Evolutionary conservation across 2,329 filamentous ascomycete species (phyloP), one percentile per base, ranked within the genome.

Genomic region (Tolypocladium cylindrosporum): DNA sequence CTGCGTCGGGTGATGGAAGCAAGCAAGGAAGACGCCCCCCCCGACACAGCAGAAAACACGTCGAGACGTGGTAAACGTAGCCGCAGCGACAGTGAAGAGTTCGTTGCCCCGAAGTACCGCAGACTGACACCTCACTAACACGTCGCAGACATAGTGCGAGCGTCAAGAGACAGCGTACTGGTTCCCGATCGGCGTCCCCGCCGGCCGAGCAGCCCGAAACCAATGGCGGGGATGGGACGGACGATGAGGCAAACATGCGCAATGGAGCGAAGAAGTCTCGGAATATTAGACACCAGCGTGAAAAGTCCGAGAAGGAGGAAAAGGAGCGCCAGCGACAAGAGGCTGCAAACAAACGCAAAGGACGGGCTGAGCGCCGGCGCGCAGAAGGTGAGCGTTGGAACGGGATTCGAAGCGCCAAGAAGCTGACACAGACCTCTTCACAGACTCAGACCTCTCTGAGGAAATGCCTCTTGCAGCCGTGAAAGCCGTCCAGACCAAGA

Each of bases 31-130:
- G 90, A 95, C 50, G 85, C 81, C 54, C 73, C 77, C 14, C 77
- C 78, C 13, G 72, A 79, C 40, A 69, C 71, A 16, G 48, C 61
- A 14, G 85, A 87, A 41, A 79, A 79, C 56, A 77, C 77, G 43
- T 80, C 76, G 55, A 81, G 88, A 62, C 85, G 89, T 67, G 81
- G 84, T 31, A 99, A 99, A 76, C 81, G 94, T 67, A 87, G 86
- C 61, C 84, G 93, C 61, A 96, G 94, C 67, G 91, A 94, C 61
- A 96, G 91, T 68, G 91, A 97, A 81, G 90, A 96, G 93, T 97
- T 80, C 74, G 91, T 84, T 37, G 54, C 55, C 54, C 58, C 52
- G 50, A 56, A 60, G 43, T 58, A 54, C 60, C 37, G 58, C 56
- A 58, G 67, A 65, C 67, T 72, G 62, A 56, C 61, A 48, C 42